Conservation (phyloP, 495 filamentous ascomycete species). For the Aspergillus sparsus region DNA sequence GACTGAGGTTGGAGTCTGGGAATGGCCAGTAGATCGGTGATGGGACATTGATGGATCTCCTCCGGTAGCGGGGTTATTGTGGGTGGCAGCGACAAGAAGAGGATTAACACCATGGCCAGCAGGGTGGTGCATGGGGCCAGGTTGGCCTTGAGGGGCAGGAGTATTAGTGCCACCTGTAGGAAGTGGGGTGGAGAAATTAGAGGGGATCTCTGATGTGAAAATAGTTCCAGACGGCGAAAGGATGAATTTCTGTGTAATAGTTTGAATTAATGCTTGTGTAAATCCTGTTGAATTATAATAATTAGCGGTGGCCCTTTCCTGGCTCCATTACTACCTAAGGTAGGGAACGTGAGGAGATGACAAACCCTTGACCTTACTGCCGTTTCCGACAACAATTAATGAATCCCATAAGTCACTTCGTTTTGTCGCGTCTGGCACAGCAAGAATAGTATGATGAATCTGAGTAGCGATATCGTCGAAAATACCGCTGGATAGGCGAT, state of each 20-base stretch:
- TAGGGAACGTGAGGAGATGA: not conserved
- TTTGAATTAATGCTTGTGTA: slow-evolving; percentile 80
- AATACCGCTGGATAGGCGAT: slow-evolving; percentile 58
- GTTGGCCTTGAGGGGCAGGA: slow-evolving; percentile 64
- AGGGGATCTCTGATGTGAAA: slow-evolving; percentile 94
- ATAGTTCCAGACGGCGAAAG: slow-evolving; percentile 93
- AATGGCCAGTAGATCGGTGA: slow-evolving; percentile 71
- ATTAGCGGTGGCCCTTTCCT: too few relatives aligned
- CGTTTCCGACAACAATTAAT: slow-evolving; percentile 84
- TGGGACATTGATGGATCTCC: slow-evolving; percentile 39
- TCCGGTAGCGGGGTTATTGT: slow-evolving; percentile 58
- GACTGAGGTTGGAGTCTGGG: slow-evolving; percentile 86
- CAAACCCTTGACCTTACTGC: slow-evolving; percentile 75
- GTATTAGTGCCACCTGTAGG: slow-evolving; percentile 94
- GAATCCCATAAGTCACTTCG: slow-evolving; percentile 87
- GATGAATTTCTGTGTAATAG: slow-evolving; percentile 77
- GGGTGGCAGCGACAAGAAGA: slow-evolving; percentile 85
- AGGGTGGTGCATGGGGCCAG: slow-evolving; percentile 44
- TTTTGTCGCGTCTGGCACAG: slow-evolving; percentile 75
- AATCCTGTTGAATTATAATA: slow-evolving; percentile 52
- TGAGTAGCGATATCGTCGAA: slow-evolving; percentile 78
- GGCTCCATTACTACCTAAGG: too few relatives aligned
- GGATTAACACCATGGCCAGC: slow-evolving; percentile 75
- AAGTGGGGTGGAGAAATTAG: slow-evolving; percentile 82
- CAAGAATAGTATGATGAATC: slow-evolving; percentile 77